Percentiles rank a stretch among this genome's conserved stretches.
Conservation (phyloP, 257 asterid genomes). For the Jacaranda copaia region DNA sequence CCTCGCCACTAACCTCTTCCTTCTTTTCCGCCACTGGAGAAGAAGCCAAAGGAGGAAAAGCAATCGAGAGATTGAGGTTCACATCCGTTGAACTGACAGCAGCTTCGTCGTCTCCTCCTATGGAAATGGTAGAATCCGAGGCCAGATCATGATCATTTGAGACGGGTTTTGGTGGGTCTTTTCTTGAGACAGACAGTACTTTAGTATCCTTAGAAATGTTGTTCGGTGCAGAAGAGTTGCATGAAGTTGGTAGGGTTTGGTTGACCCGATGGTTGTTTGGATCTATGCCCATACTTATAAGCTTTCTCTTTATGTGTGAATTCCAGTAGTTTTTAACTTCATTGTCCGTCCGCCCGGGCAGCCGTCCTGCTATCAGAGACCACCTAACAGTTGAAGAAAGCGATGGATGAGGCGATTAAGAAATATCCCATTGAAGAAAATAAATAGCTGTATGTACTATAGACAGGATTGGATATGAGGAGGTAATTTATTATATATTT, state of each 20-base stretch:
- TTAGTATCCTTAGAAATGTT: not conserved
- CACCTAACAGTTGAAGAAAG: conserved; percentile 38
- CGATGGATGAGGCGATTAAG: not conserved
- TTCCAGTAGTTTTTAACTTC: conserved; percentile 60
- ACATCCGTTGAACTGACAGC: not conserved
- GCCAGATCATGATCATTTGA: not conserved
- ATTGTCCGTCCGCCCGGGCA: conserved; percentile 57
- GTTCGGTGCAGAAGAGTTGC: not conserved
- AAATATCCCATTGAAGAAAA: no score
- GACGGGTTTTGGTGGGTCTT: not conserved
- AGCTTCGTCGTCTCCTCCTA: not conserved
- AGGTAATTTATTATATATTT: no score
- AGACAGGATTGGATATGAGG: no score
- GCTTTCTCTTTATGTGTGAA: conserved; percentile 48
- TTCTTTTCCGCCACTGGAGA: conserved; percentile 4
- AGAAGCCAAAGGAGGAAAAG: conserved; percentile 1
- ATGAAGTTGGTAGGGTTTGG: conserved; percentile 5
- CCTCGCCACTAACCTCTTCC: not conserved
- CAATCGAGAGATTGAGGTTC: conserved; percentile 35
- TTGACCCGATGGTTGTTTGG: conserved; percentile 51
- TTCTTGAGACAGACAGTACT: not conserved
- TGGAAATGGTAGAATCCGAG: conserved; percentile 27
- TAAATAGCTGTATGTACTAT: no score
- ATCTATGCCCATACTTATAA: conserved; percentile 45
- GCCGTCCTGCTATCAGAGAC: conserved; percentile 59